Conservation (phyloP, 805 yeast species). For the Suhomyces sp. region DNA sequence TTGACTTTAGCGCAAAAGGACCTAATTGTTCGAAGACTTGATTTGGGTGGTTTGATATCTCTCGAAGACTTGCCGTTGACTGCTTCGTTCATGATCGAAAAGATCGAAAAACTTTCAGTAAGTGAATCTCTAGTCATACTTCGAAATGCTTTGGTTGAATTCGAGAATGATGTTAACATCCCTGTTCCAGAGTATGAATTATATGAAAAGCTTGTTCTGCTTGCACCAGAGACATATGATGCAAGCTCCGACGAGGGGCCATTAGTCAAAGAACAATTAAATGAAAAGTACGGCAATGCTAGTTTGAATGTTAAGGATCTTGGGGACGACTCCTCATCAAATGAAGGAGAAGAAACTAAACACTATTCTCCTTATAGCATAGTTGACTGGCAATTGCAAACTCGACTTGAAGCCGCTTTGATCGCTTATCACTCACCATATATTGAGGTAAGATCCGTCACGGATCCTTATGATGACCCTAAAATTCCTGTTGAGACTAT, state of each 20-base stretch:
- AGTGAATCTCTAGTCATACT: constrained; percentile 28
- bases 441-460: constrained; percentile 40
- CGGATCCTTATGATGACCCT: constrained; percentile 40
- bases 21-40: constrained; percentile 27
- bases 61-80: constrained; percentile 32
- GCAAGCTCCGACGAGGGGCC: too few species aligned
- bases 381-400: constrained; percentile 36
- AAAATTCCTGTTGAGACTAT: constrained; percentile 34
- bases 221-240: too few species aligned
- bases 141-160: constrained; percentile 26
- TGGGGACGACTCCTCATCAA: constrained; percentile 1
- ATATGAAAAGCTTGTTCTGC: constrained; percentile 18
- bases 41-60: constrained; percentile 23
- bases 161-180: constrained; percentile 32
- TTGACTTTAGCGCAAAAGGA: constrained; percentile 28
- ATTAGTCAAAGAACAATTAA: background rate
- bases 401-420: constrained; percentile 37
- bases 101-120: constrained; percentile 22
- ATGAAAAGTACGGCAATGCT: background rate
- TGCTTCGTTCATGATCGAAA: constrained; percentile 27
- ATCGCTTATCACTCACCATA: constrained; percentile 42
- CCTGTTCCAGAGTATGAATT: constrained; percentile 26
- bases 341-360: background rate
- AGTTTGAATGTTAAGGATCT: background rate
- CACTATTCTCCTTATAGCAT: constrained; percentile 4